Percentiles rank a stretch among this genome's conserved stretches.
Evolutionary conservation across 345 rosid genomes (phyloP).

Genomic region (Sonneratia caseolaris): DNA sequence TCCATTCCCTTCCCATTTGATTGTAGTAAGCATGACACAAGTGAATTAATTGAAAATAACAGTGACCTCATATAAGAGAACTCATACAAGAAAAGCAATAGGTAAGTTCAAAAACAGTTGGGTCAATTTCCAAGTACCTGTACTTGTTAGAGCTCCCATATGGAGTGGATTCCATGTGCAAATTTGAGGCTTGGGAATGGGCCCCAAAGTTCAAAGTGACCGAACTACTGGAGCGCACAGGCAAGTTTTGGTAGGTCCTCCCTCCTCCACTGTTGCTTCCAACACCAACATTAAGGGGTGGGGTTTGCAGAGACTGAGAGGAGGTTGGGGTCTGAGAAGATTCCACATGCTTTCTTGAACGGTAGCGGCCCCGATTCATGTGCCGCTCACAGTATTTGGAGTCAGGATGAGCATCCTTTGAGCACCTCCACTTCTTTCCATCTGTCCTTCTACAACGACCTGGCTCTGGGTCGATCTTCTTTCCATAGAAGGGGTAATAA

Average conservation of each 20-base stretch:
- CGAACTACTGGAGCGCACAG: slow-evolving; percentile 15
- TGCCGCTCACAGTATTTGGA: slow-evolving; percentile 54
- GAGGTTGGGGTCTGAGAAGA: slow-evolving; percentile 17
- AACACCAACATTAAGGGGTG: slow-evolving; percentile 10
- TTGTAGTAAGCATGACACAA: background rate
- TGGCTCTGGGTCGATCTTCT: slow-evolving; percentile 74
- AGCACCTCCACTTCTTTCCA: slow-evolving; percentile 95
- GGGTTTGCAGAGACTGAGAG: slow-evolving; percentile 26
- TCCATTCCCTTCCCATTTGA: background rate
- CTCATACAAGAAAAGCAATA: background rate
- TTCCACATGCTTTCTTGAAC: slow-evolving; percentile 67
- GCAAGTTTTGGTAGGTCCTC: slow-evolving; percentile 14
- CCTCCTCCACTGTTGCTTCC: slow-evolving; percentile 22
- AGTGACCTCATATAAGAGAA: background rate
- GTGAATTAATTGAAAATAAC: background rate
- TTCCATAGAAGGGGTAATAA: slow-evolving; percentile 38
- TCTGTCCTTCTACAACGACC: slow-evolving; percentile 80
- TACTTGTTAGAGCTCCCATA: slow-evolving; percentile 15
- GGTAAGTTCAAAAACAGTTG: background rate
- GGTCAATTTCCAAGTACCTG: slow-evolving; percentile 5
- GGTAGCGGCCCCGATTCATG: slow-evolving; percentile 43
- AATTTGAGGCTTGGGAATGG: slow-evolving; percentile 8
- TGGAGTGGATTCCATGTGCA: slow-evolving; percentile 13
- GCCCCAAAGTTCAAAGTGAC: slow-evolving; percentile 15
- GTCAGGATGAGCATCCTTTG: slow-evolving; percentile 68